Percentiles rank a stretch among this genome's conserved stretches.
Evolutionary conservation across 441 rosid genomes (phyloP).

Genomic region (Pelargonium citronellum): DNA sequence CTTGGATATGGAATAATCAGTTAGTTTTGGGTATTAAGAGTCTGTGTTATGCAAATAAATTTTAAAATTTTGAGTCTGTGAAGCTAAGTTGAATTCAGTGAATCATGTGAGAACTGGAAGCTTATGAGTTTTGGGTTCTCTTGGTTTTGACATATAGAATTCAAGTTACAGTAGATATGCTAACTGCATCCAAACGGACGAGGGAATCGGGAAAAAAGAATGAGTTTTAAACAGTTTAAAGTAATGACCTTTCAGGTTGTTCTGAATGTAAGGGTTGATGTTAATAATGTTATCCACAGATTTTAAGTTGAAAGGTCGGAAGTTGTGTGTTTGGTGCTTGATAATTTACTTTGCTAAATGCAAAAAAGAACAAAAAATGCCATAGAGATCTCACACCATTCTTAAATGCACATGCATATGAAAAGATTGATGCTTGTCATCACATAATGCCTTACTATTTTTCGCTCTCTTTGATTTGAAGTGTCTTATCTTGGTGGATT

Average conservation of each 20-base stretch:
- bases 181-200: neutral
- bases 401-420: neutral
- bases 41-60: neutral
- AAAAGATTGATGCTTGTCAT: neutral
- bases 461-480: neutral
- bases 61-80: neutral
- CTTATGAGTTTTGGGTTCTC: neutral
- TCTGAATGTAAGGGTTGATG: neutral
- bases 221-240: neutral
- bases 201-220: neutral
- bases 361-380: neutral
- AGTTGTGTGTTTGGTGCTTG: neutral
- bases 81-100: neutral
- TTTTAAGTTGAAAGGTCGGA: neutral
- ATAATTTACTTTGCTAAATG: neutral
- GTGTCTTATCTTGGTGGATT: neutral
- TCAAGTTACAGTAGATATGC: neutral
- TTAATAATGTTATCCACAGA: neutral
- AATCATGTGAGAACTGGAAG: neutral
- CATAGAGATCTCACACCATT: neutral
- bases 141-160: neutral
- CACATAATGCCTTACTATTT: neutral
- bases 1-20: too few relatives aligned
- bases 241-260: neutral
- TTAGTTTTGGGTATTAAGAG: neutral